Evolutionary conservation across 2,329 filamentous ascomycete genomes (phyloP).

Genomic region (Volutella citrinella): DNA sequence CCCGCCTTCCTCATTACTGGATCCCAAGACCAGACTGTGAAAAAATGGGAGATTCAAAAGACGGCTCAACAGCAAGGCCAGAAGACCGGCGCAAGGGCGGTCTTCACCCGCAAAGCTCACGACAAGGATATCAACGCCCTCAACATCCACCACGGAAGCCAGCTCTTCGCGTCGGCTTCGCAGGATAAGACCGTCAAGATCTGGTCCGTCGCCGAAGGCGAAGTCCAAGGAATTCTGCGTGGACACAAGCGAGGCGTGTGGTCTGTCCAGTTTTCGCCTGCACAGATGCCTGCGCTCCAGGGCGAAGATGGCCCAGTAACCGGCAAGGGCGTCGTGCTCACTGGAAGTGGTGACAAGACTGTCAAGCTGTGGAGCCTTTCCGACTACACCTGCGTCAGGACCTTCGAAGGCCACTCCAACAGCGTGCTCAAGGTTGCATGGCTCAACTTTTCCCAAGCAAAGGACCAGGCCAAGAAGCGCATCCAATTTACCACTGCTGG

Average conservation of each 20-base stretch:
- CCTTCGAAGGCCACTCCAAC: conserved; percentile 95
- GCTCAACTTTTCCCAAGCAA: conserved; percentile 57
- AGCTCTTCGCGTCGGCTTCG: conserved; percentile 92
- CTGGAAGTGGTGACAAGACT: conserved; percentile 93
- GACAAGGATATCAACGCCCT: conserved; percentile 99
- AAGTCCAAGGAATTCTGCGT: conserved; percentile 84
- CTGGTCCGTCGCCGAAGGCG: conserved; percentile 86
- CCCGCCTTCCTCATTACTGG: conserved; percentile 86
- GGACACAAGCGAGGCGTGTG: conserved; percentile 95
- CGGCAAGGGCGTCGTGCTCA: conserved; percentile 78
- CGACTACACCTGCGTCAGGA: conserved; percentile 89
- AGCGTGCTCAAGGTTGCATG: conserved; percentile 92
- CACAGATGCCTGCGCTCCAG: conserved; percentile 69
- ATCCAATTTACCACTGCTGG: conserved; percentile 81
- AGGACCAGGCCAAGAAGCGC: conserved; percentile 54
- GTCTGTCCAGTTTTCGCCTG: conserved; percentile 87
- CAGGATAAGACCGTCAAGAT: conserved; percentile 98
- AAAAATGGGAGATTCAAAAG: conserved; percentile 81
- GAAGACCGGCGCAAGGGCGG: conserved; percentile 59
- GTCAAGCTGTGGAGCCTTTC: conserved; percentile 91
- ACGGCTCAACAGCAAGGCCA: conserved; percentile 40
- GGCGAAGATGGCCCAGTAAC: conserved; percentile 70
- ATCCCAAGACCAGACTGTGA: conserved; percentile 92
- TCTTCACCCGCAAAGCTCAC: conserved; percentile 91
- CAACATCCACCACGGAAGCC: conserved; percentile 69